Conservation (phyloP, 1,139 yeast genomes). For the Yamadazyma friedrichii region DNA sequence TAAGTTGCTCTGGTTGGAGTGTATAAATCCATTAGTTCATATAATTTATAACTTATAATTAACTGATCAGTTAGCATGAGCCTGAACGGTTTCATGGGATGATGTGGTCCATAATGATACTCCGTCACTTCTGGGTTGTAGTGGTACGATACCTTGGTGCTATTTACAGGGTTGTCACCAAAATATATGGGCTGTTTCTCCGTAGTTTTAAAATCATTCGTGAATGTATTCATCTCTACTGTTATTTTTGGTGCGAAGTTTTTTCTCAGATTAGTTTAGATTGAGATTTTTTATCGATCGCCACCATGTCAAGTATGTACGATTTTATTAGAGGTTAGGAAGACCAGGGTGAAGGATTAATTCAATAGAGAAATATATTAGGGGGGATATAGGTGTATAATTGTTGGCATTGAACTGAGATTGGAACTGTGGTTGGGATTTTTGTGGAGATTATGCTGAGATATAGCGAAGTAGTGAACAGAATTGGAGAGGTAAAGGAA, state of each 20-base stretch:
- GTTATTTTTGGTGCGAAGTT: constrained; percentile 1
- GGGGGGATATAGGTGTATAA: too few species aligned
- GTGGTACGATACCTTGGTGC: constrained; percentile 73
- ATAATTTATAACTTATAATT: constrained; percentile 79
- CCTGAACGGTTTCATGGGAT: constrained; percentile 98
- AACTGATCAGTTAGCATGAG: constrained; percentile 91
- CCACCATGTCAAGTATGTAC: constrained; percentile 12
- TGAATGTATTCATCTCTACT: constrained; percentile 25
- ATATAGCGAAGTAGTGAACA: too few species aligned
- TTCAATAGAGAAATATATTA: too few species aligned
- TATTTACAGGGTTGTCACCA: constrained; percentile 26
- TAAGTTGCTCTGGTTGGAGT: constrained; percentile 79
- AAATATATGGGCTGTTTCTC: constrained; percentile 61
- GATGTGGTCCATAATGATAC: constrained; percentile 87
- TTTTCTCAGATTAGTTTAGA: neutral
- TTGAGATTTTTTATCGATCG: constrained; percentile 2
- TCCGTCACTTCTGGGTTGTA: constrained; percentile 79
- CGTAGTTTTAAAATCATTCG: constrained; percentile 57
- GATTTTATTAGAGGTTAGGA: neutral
- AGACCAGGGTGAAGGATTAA: too few species aligned
- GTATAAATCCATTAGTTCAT: constrained; percentile 87
- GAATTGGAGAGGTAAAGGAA: too few species aligned
- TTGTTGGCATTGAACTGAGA: too few species aligned
- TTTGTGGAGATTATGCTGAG: too few species aligned
- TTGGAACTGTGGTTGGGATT: too few species aligned